phyloP scores from a whole-genome alignment of 1,139 yeast species.

The Kodamaea arcana region DNA sequence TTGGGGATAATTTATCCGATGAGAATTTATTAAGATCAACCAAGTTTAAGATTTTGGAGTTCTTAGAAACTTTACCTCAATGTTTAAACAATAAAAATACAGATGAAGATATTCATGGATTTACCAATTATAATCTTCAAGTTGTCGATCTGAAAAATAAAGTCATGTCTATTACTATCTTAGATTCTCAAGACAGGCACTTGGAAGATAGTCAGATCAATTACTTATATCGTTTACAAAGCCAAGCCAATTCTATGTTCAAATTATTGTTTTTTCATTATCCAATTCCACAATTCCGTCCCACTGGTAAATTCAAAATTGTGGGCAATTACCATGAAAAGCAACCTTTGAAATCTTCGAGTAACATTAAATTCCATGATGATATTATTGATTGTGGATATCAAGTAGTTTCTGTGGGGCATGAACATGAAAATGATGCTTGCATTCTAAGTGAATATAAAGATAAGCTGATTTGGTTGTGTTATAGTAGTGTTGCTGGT shows the following conservation, averaged over 20 bases:
- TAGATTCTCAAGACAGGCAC: slow-evolving; percentile 30
- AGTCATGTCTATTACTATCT: slow-evolving; percentile 26
- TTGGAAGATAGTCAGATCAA: slow-evolving; percentile 31
- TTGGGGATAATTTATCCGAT: slow-evolving; percentile 10
- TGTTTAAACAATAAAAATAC: slow-evolving; percentile 28
- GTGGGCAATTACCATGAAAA: slow-evolving; percentile 49
- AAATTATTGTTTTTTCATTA: slow-evolving; percentile 46
- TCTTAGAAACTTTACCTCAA: slow-evolving; percentile 33
- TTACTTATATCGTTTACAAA: slow-evolving; percentile 13
- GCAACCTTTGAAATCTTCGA: slow-evolving; percentile 30
- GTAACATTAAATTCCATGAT: slow-evolving; percentile 31
- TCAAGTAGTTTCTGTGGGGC: slow-evolving; percentile 48
- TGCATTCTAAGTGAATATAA: slow-evolving; percentile 27
- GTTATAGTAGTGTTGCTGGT: slow-evolving; percentile 40
- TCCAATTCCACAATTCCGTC: slow-evolving; percentile 52
- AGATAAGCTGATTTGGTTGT: slow-evolving; percentile 32
- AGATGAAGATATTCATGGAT: slow-evolving; percentile 26
- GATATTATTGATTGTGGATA: slow-evolving; percentile 38
- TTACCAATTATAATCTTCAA: slow-evolving; percentile 34
- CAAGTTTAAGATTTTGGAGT: slow-evolving; percentile 12
- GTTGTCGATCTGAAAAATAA: slow-evolving; percentile 16
- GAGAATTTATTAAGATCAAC: slow-evolving; percentile 2
- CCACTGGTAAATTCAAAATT: slow-evolving; percentile 43
- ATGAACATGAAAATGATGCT: slow-evolving; percentile 55
- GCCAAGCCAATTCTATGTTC: slow-evolving; percentile 14